phyloP scores from a whole-genome alignment of 1,139 yeast species.

The Nakaseomyces bracarensis region DNA sequence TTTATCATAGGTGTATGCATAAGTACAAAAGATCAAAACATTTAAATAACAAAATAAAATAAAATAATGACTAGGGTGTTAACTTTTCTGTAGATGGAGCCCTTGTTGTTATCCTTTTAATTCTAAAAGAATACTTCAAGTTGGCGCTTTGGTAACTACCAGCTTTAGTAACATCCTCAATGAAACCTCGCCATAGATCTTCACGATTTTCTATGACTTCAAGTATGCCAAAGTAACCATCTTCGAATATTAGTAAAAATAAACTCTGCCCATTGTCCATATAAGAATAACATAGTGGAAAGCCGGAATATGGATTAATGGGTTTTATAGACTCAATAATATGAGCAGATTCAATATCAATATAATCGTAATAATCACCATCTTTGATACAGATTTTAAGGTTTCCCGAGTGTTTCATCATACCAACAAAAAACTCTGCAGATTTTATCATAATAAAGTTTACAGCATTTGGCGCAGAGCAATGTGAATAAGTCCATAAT shows the following conservation, averaged over 20 bases:
- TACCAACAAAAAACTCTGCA: background rate
- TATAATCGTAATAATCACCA: background rate
- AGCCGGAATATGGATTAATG: background rate
- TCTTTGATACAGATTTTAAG: background rate
- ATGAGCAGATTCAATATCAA: background rate
- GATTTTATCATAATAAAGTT: background rate
- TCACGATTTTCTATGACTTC: background rate
- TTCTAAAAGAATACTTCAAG: background rate
- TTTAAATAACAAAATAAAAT: too few relatives aligned
- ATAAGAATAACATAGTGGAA: background rate
- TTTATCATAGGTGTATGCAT: too few relatives aligned
- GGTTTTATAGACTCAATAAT: background rate
- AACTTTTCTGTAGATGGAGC: background rate
- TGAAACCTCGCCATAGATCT: background rate
- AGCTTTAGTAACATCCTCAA: background rate
- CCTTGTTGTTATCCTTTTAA: background rate
- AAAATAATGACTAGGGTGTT: too few relatives aligned
- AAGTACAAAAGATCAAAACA: too few relatives aligned
- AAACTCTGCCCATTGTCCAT: background rate
- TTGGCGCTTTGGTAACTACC: background rate
- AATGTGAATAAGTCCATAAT: background rate
- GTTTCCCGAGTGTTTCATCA: background rate
- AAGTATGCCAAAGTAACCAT: background rate
- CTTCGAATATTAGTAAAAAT: background rate
- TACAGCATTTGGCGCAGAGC: background rate